These are phyloP conservation scores for Zoysia japonica DNA, from an alignment of 176 grass and related monocot species.

Conservation along the genomic window DNA sequence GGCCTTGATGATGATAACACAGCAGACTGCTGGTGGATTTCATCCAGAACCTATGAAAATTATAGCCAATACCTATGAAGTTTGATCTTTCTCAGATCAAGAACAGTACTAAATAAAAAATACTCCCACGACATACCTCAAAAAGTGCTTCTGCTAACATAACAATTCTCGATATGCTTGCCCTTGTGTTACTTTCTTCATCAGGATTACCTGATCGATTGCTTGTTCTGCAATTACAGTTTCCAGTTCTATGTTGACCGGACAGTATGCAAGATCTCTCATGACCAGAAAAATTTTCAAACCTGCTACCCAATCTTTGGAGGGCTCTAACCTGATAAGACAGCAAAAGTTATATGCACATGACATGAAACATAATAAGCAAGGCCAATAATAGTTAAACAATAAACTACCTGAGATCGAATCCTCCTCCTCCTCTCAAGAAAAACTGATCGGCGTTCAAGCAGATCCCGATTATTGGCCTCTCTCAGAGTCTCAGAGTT, in stretches of 20 bases:
- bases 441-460: slow-evolving; percentile 89
- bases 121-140: slow-evolving; percentile 57
- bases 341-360: slow-evolving; percentile 19
- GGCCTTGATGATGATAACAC: slow-evolving; percentile 77
- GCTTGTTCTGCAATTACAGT: slow-evolving; percentile 72
- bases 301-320: slow-evolving; percentile 93
- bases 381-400: slow-evolving; percentile 34
- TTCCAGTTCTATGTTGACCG: slow-evolving; percentile 83
- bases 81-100: slow-evolving; percentile 29
- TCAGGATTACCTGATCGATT: slow-evolving; percentile 67
- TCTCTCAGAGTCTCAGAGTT: slow-evolving; percentile 49
- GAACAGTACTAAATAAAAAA: slow-evolving; percentile 27
- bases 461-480: slow-evolving; percentile 57
- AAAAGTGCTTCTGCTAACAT: slow-evolving; percentile 96
- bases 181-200: slow-evolving; percentile 70
- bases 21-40: slow-evolving; percentile 96
- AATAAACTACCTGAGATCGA: slow-evolving; percentile 80
- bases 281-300: slow-evolving; percentile 85
- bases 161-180: slow-evolving; percentile 97
- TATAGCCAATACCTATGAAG: slow-evolving; percentile 23
- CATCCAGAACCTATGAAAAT: slow-evolving; percentile 84
- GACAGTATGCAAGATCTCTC: slow-evolving; percentile 92
- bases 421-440: slow-evolving; percentile 95
- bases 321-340: slow-evolving; percentile 82
- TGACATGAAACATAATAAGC: slow-evolving; percentile 5